Evolutionary conservation across 2,329 filamentous ascomycete species (phyloP), one percentile per base, ranked within the genome.

Genomic region (Lasiodiplodia hormozganensis): DNA sequence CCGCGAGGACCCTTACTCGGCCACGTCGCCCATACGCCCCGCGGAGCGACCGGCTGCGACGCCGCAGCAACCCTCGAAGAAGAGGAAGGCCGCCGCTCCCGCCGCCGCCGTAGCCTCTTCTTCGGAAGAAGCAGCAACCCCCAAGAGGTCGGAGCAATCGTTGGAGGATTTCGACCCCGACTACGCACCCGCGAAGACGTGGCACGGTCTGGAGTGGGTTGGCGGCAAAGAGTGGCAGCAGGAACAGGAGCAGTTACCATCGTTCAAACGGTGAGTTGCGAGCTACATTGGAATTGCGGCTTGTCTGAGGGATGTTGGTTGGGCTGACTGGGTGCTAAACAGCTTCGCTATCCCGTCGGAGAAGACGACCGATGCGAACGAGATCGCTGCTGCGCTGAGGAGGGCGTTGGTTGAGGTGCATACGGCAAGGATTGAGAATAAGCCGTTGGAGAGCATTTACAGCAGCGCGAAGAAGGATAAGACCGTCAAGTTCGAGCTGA

Each of bases 141-240:
- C 62, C 16, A 28, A 23, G 18, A 49, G 52, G 21, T 21, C 34
- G 21, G 16, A 11, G 18, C 31, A 34, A 2, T 16, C 31, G 25
- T 8, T 52, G 56, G 25, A 16, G 25, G 25, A 6, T 23, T 10
- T 7, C n/a, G 21, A 34, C 21, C 18, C 28, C 4, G 12, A 8
- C 40, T 87, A 87, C 74, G 74, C 79, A 62, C 80, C 80, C n/a
- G 82, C 86, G 28, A 76, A 74, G 52, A 84, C 79, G 3, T 87
- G 85, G 85, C 78, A 87, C 54, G 85, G 83, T 0, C 74, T 89
- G 69, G 80, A 85, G 70, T 77, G 76, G 64, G 78, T 89, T 56
- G 88, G 88, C 40, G 77, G 76, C 14, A 80, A 81, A 68, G 73
- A 82, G 52, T 80, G 78, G 79, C 70, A 73, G 25, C 73, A 70